phyloP scores from a whole-genome alignment of 116 monocot species.

The Iris pallida region DNA sequence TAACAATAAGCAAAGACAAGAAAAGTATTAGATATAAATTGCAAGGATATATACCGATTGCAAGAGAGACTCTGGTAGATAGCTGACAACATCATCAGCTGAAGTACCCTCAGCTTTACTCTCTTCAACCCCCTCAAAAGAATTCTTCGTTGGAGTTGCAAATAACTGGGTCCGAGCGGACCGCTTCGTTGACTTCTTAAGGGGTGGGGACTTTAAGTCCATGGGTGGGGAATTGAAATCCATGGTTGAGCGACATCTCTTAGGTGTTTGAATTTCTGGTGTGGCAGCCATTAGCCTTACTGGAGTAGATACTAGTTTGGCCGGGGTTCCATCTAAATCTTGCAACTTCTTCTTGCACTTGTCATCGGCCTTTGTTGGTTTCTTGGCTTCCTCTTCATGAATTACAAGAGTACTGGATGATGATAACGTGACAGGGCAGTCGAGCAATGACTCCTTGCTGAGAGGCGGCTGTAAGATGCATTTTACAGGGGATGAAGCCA shows the following conservation, averaged over 20 bases:
- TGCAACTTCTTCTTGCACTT: conserved; percentile 6
- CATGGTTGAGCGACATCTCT: conserved; percentile 16
- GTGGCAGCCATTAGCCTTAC: conserved; percentile 52
- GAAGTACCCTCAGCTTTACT: conserved; percentile 4
- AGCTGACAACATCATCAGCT: conserved; percentile 32
- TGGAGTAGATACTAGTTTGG: conserved; percentile 54
- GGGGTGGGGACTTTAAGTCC: neutral
- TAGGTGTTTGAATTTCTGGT: conserved; percentile 48
- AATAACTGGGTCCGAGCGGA: conserved; percentile 40
- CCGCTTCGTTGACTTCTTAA: conserved; percentile 24
- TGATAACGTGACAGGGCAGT: conserved; percentile 7
- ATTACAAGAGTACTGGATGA: neutral
- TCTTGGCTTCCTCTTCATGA: conserved; percentile 1
- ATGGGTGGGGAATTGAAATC: neutral
- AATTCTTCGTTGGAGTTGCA: conserved; percentile 44
- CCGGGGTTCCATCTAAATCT: conserved; percentile 49
- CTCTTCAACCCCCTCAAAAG: conserved; percentile 12
- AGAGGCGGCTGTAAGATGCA: conserved; percentile 11
- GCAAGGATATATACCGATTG: conserved; percentile 45
- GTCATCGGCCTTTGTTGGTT: neutral
- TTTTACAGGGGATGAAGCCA: conserved; percentile 23
- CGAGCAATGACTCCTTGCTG: conserved; percentile 18
- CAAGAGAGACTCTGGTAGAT: conserved; percentile 67
- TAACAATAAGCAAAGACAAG: neutral
- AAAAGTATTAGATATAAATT: neutral